Evolutionary conservation across 78 protist species (phyloP).

Genomic region (Corallochytrium limacisporum): DNA sequence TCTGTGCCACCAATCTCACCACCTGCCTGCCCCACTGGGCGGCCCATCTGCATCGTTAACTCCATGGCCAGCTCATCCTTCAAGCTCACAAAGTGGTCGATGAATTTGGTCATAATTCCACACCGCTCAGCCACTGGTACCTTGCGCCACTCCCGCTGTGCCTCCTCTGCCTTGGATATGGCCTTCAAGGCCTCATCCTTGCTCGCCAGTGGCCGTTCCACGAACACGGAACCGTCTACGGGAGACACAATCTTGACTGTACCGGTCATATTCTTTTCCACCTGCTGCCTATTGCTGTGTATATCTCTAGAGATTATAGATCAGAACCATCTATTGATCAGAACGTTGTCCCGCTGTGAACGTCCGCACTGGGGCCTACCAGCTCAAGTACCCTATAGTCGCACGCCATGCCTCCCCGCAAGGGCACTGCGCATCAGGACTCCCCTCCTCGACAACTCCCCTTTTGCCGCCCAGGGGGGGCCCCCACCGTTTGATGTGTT

Average conservation of each 20-base stretch:
- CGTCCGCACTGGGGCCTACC: too few species aligned
- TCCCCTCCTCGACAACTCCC: too few species aligned
- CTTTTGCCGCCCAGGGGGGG: too few species aligned
- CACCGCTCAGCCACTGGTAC: background rate
- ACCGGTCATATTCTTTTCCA: too few species aligned
- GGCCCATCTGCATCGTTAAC: conserved; percentile 19
- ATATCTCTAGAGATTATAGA: too few species aligned
- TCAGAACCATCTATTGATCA: too few species aligned
- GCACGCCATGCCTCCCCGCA: too few species aligned
- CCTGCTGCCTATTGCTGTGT: too few species aligned
- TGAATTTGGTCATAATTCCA: background rate
- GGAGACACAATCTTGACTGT: background rate
- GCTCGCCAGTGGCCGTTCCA: background rate
- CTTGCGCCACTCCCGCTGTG: background rate
- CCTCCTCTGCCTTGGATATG: background rate
- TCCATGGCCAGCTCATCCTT: conserved; percentile 9
- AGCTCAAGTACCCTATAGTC: too few species aligned
- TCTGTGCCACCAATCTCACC: conserved; percentile 6
- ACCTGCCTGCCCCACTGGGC: conserved; percentile 6
- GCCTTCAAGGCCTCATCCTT: background rate
- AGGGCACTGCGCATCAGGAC: too few species aligned
- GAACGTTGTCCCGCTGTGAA: too few species aligned
- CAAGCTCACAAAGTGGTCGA: background rate
- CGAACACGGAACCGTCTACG: conserved; percentile 6
- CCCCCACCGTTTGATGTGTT: too few species aligned